Base-by-base conservation (phyloP, 768 basidiomycete genomes). In the Calocera viscosa region DNA sequence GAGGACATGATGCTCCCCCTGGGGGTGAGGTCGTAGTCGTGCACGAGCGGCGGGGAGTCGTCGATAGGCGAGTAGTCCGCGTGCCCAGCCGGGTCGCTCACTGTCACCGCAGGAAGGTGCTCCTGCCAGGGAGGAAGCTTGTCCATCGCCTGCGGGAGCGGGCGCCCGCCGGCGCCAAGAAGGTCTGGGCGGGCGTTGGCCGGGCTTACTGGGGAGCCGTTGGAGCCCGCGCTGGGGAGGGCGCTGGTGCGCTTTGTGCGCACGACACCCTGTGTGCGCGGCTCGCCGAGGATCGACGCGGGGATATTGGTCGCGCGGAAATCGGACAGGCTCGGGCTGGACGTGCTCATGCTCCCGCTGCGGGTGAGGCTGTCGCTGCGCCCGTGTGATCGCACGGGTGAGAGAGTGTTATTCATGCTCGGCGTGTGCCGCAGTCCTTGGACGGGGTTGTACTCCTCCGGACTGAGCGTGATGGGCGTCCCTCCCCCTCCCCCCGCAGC, bases 291-390 rank as follows among this genome's bases (percentile, higher is more conserved):
- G 24, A 60, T 60, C 8, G 26, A 28, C 11, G 53, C 26, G 26
- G 53, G 53, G 53, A 60, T 60, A 22, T 60, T 60, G 26, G 53
- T 60, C 11, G 53, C 53, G 53, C 53, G 53, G 53, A 60, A 60
- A 19, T 60, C 30, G 53, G 11, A 16, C 53, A 60, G 5, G 53
- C 53, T 60, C 16, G 53, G 53, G 53, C 53, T 60, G 24, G 5
- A 11, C 26, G 30, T 5, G 11, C 24, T 10, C 26, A 32, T 60
- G 53, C 53, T 60, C 30, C 14, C 26, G 11, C 14, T 28, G 53
- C 53, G 53, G 30, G 53, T 16, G 24, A 60, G 53, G 30, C 14
- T 47, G 43, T 47, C 24, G 16, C 24, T 24, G 8, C 43, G 7
- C 43, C 8, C 19, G 19, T 47, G 43, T 47, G 19, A 3, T 5